phyloP scores from a whole-genome alignment of 1,284 basidiomycete species.

The Leucoagaricus sp. region DNA sequence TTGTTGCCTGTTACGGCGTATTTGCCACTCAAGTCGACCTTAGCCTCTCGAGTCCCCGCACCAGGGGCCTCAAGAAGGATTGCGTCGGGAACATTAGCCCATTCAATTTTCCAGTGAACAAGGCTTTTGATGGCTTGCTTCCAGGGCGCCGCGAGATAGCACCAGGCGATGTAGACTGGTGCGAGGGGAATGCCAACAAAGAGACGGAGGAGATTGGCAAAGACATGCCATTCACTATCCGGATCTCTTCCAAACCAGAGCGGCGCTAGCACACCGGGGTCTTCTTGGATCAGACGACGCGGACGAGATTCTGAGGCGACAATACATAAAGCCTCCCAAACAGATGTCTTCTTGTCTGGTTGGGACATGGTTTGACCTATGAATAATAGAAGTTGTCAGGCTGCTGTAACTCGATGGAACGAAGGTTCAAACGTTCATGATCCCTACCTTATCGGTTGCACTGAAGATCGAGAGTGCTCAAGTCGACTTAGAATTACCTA shows the following conservation, averaged over 20 bases:
- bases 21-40: background rate
- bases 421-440: too few relatives aligned
- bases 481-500: too few relatives aligned
- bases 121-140: background rate
- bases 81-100: constrained; percentile 1
- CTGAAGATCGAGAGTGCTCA: too few relatives aligned
- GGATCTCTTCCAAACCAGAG: background rate
- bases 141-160: background rate
- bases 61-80: background rate
- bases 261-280: background rate
- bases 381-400: too few relatives aligned
- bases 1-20: constrained; percentile 7
- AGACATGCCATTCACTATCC: background rate
- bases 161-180: background rate
- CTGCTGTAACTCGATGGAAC: too few relatives aligned
- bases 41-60: background rate
- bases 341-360: too few relatives aligned
- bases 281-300: constrained; percentile 1
- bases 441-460: too few relatives aligned
- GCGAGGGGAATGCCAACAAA: background rate
- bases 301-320: background rate
- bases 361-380: too few relatives aligned
- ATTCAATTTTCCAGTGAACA: background rate
- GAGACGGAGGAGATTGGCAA: background rate
- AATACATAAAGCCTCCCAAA: background rate